phyloP scores from a whole-genome alignment of 305 asterid species.

The Coffea humblotiana region DNA sequence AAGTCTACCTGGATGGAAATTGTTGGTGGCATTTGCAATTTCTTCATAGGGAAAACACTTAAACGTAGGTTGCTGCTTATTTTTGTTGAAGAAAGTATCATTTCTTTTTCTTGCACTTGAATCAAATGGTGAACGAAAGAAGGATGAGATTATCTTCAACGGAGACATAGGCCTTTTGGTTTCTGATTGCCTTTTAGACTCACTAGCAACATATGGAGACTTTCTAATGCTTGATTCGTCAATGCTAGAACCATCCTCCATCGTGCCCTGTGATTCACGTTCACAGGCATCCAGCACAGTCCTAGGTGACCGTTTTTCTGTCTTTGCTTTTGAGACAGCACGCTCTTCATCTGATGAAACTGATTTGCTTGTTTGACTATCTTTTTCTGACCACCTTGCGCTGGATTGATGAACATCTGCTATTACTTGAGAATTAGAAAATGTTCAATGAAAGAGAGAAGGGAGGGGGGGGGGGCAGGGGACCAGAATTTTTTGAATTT shows the following conservation, averaged over 20 bases:
- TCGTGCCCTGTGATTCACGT: slow-evolving; percentile 46
- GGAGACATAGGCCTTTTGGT: slow-evolving; percentile 49
- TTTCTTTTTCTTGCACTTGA: slow-evolving; percentile 36
- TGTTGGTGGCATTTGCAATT: slow-evolving; percentile 59
- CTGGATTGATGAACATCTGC: slow-evolving; percentile 42
- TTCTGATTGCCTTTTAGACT: slow-evolving; percentile 21
- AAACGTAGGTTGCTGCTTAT: slow-evolving; percentile 36
- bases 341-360: slow-evolving; percentile 47
- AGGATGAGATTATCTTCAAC: slow-evolving; percentile 41
- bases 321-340: slow-evolving; percentile 12
- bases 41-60: slow-evolving; percentile 63
- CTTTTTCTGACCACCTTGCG: slow-evolving; percentile 47
- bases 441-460: neutral
- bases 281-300: slow-evolving; percentile 53
- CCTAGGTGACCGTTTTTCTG: slow-evolving; percentile 53
- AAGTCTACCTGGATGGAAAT: slow-evolving; percentile 55
- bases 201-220: slow-evolving; percentile 25
- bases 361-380: slow-evolving; percentile 33
- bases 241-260: slow-evolving; percentile 46
- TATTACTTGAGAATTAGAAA: neutral
- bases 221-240: slow-evolving; percentile 32
- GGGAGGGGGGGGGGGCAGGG: no score
- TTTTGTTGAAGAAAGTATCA: slow-evolving; percentile 21
- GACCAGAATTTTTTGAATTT: neutral
- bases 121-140: slow-evolving; percentile 37